These are phyloP conservation scores for Claviceps pazoutovae DNA, from an alignment of 2,329 filamentous ascomycete species.

Conservation along the genomic window DNA sequence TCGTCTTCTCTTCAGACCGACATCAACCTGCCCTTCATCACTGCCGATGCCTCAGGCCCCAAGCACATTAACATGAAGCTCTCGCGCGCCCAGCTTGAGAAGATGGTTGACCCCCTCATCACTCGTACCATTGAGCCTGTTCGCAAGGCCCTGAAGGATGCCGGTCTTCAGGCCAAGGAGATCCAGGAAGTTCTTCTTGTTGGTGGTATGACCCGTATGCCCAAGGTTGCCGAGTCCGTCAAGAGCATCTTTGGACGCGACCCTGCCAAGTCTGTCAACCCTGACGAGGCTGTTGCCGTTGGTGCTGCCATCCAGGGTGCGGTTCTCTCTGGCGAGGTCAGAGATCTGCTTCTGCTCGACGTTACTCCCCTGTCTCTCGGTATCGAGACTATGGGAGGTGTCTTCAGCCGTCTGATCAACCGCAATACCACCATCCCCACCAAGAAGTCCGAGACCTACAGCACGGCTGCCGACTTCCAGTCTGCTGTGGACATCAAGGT, in stretches of 20 bases:
- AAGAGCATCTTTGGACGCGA: constrained; percentile 95
- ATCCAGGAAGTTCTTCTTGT: constrained; percentile 97
- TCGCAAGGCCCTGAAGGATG: constrained; percentile 94
- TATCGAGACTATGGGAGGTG: constrained; percentile 96
- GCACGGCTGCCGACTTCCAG: constrained; percentile 94
- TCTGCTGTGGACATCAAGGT: constrained; percentile 99
- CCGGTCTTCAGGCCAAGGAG: constrained; percentile 77
- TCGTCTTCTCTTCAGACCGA: constrained; percentile 91
- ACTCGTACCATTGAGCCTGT: constrained; percentile 78
- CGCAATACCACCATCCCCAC: constrained; percentile 98
- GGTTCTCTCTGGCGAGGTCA: constrained; percentile 91
- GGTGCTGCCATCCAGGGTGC: constrained; percentile 96
- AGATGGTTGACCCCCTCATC: constrained; percentile 83
- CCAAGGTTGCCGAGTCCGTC: constrained; percentile 91
- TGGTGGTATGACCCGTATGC: constrained; percentile 99
- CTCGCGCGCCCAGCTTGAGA: constrained; percentile 82
- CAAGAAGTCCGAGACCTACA: constrained; percentile 99
- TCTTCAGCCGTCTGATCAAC: constrained; percentile 97
- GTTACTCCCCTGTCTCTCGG: constrained; percentile 92
- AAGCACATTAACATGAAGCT: constrained; percentile 98
- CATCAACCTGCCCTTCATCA: constrained; percentile 98
- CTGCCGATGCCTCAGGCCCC: constrained; percentile 83
- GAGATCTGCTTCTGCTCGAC: constrained; percentile 86
- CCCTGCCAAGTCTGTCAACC: constrained; percentile 95
- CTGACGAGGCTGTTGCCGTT: constrained; percentile 94